Conservation (phyloP, 1,284 basidiomycete genomes). For the Kalmanozyma brasiliensis region DNA sequence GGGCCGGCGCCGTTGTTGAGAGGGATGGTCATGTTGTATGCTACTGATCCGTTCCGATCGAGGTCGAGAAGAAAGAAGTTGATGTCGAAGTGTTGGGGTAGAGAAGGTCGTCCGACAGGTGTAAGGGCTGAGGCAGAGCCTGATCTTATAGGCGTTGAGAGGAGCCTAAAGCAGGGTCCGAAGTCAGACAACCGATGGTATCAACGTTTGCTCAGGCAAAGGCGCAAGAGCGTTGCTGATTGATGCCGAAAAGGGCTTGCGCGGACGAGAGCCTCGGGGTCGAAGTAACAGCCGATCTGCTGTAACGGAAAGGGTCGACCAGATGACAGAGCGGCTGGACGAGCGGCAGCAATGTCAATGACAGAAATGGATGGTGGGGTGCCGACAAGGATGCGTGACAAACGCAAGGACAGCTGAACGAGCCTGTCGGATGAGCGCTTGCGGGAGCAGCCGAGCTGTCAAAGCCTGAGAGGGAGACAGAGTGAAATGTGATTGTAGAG, state of each 20-base stretch:
- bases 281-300: no score
- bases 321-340: no score
- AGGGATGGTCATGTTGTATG: slow-evolving; percentile 11
- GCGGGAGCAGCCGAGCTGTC: background rate
- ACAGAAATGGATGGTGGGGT: no score
- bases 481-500: background rate
- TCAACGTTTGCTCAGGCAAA: background rate
- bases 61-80: background rate
- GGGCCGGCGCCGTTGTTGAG: slow-evolving; percentile 19
- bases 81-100: background rate
- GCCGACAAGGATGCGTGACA: background rate
- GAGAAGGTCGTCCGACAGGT: background rate
- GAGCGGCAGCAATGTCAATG: no score
- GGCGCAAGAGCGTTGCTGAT: background rate
- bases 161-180: background rate
- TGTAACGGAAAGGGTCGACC: no score
- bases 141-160: background rate
- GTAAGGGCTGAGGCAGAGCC: no score
- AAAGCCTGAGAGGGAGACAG: background rate
- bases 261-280: slow-evolving; percentile 8
- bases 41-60: background rate
- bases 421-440: slow-evolving; percentile 1
- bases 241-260: background rate
- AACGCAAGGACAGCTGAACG: background rate
- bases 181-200: no score